Base-by-base conservation (phyloP, 495 filamentous ascomycete species). In the Darksidea phi region DNA sequence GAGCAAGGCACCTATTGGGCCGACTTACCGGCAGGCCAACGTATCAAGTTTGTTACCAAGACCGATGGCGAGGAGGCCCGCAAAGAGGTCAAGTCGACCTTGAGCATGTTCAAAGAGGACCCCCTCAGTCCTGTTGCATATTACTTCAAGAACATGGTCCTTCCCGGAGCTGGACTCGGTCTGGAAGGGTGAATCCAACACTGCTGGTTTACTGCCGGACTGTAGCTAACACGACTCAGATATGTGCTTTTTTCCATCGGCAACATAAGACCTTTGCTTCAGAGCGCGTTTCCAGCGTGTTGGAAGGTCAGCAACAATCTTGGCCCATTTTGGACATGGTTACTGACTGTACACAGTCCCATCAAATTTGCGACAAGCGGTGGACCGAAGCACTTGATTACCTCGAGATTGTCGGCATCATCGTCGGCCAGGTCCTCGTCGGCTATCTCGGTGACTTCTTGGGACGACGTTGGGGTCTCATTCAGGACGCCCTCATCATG, bases 171-270 rank as follows among this genome's bases (percentile, higher is more conserved):
- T 62, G 91, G 91, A 74, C 81, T 96, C 25, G 84, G 88, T 67
- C 80, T 96, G 20, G 91, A 96, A 80, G 90, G 89, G 82, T 86
- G 67, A 58, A 75, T 71, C 32, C 11, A 15, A n/a, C 17, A 43
- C 3, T n/a, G 5, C n/a, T 5, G 7, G 17, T 18, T 5, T 18
- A 43, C n/a, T 3, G 2, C 32, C 24, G 24, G 20, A 11, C 15
- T 24, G 1, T 15, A 5, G 21, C 58, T 61, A 23, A 61, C 23
- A 12, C 41, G 36, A 2, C 21, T 1, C 56, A 78, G 84, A 69
- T 95, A 95, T 74, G 90, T 95, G 38, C 82, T 96, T 28, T 96
- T 96, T 82, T 95, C 90, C 55, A 95, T 96, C 63, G 91, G 91
- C 68, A 95, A 93, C 73, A 71, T 95, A 55, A 84, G 83, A 67